A percentile compares a stretch with the other conserved stretches of the same genome.
Conservation (phyloP, 352 stramenopile species). For the Plasmopara halstedii region DNA sequence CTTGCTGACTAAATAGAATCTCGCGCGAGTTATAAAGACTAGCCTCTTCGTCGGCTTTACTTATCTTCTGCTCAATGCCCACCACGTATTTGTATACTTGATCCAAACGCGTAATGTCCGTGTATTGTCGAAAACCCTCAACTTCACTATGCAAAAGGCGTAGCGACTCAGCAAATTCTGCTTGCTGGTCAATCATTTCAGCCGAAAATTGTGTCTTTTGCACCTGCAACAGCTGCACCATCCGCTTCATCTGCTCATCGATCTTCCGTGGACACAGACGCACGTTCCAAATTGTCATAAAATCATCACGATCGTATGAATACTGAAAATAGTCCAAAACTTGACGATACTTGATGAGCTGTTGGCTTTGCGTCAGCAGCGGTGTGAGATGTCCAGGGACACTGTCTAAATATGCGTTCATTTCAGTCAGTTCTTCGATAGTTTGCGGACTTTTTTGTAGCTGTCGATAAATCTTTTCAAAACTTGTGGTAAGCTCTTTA, state of each 20-base stretch:
- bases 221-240: conserved; percentile 71
- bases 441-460: conserved; percentile 84
- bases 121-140: conserved; percentile 79
- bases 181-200: conserved; percentile 91
- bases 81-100: conserved; percentile 84
- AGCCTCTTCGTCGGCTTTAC: conserved; percentile 83
- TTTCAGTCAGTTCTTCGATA: conserved; percentile 88
- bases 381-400: conserved; percentile 56
- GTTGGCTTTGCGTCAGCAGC: conserved; percentile 61
- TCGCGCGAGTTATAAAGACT: conserved; percentile 90
- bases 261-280: conserved; percentile 84
- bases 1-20: conserved; percentile 73
- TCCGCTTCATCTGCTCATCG: conserved; percentile 77
- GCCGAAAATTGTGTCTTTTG: conserved; percentile 79
- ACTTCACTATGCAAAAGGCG: conserved; percentile 84
- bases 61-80: conserved; percentile 83
- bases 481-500: conserved; percentile 74
- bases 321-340: conserved; percentile 80
- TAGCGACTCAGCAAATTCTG: conserved; percentile 84
- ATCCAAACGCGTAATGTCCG: conserved; percentile 77
- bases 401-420: conserved; percentile 78
- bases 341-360: conserved; percentile 70
- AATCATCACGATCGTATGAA: conserved; percentile 82
- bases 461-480: conserved; percentile 76
- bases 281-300: conserved; percentile 87